A percentile compares a stretch with the other conserved stretches of the same genome.
Conservation (phyloP, 768 basidiomycete genomes). For the Lentinula edodes region DNA sequence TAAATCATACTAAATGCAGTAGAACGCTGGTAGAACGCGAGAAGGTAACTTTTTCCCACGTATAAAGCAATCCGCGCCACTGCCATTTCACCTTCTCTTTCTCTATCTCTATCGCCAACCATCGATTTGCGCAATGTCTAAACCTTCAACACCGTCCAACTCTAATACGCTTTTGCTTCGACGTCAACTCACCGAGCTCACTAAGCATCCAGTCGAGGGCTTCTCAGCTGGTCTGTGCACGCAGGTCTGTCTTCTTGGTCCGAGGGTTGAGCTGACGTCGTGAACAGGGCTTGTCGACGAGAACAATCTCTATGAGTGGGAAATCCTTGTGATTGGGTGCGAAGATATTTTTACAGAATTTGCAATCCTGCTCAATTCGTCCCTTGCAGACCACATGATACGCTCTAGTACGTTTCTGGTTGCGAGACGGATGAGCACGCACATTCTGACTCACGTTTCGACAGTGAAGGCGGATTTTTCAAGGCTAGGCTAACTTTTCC, state of each 20-base stretch:
- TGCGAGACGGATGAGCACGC: background rate
- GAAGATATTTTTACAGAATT: slow-evolving; percentile 16
- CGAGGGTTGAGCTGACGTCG: slow-evolving; percentile 20
- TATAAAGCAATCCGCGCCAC: background rate
- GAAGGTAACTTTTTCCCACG: background rate
- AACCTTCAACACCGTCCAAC: slow-evolving; percentile 30
- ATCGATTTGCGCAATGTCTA: slow-evolving; percentile 32
- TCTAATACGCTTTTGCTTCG: slow-evolving; percentile 65
- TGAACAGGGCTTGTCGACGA: slow-evolving; percentile 85
- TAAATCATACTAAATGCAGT: no score
- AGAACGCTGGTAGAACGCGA: background rate
- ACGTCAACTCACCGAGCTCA: slow-evolving; percentile 78
- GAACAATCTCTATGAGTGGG: slow-evolving; percentile 94
- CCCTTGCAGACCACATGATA: slow-evolving; percentile 73
- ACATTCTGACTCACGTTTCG: slow-evolving; percentile 11
- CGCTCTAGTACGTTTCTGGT: slow-evolving; percentile 68
- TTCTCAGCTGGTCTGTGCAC: slow-evolving; percentile 79
- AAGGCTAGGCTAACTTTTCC: slow-evolving; percentile 90
- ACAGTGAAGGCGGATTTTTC: slow-evolving; percentile 93
- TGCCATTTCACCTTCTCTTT: background rate
- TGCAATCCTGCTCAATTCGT: slow-evolving; percentile 11
- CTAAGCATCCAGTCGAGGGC: slow-evolving; percentile 90
- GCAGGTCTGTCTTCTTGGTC: slow-evolving; percentile 13
- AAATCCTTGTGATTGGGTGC: slow-evolving; percentile 90
- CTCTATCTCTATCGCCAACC: background rate